Base-by-base conservation (phyloP, 2,329 filamentous ascomycete species). In the Penicillium sp. region DNA sequence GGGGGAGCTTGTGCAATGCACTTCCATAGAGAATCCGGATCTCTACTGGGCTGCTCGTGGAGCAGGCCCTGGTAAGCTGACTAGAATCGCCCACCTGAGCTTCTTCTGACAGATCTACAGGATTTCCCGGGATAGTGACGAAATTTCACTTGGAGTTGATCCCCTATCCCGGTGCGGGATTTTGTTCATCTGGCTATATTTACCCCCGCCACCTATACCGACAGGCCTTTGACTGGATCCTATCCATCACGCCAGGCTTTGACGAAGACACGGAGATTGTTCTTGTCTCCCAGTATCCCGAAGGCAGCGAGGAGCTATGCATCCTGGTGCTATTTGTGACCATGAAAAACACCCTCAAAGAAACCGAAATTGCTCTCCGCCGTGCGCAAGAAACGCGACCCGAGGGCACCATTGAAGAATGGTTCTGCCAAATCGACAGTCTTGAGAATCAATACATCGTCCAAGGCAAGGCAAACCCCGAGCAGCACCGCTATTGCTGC, bases 71-170 rank as follows among this genome's bases (percentile, higher is more conserved):
- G 77, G 79, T 2, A 6, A 47, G 40, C 21, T 46, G 16, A 53
- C n/a, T n/a, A n/a, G n/a, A n/a, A n/a, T n/a, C n/a, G n/a, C n/a
- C n/a, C n/a, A n/a, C n/a, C n/a, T n/a, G n/a, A n/a, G n/a, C n/a
- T n/a, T n/a, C n/a, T n/a, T 26, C 28, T 26, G 24, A 1, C 11
- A 11, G 5, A 5, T 9, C 5, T 30, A 16, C 5, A n/a, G 55
- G 55, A 21, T 82, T 82, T 57, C 79, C 80, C 1, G 80, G 74
- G 5, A 68, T 82, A 12, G 73, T 81, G 5, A 80, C 78, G 1
- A 70, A 71, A n/a, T 82, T 81, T 61, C 69, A 82, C 61, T 71
- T 82, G 21, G 33, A 58, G 24, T 30, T 57, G 8, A 21, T 26
- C 11, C 55, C 42, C 11, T 33, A 33, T 18, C 59, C 59, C 5